These are phyloP conservation scores for Crithidia expoeki DNA, from an alignment of 208 protist genomes.

Conservation along the genomic window DNA sequence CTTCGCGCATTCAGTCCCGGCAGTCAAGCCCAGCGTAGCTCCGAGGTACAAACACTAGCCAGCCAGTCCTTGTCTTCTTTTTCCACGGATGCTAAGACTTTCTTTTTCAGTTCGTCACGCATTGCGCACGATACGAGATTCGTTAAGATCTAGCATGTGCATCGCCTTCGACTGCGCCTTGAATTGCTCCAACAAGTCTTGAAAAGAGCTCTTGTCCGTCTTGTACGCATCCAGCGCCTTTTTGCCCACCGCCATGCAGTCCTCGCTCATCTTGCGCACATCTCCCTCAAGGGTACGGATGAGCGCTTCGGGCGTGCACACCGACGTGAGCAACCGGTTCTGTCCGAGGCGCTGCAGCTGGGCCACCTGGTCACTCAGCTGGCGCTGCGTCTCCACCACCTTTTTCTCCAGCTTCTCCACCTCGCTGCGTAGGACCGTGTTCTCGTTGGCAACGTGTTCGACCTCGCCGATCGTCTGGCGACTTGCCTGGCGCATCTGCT, in stretches of 20 bases:
- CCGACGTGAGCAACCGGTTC: slow-evolving; percentile 52
- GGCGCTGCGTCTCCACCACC: slow-evolving; percentile 52
- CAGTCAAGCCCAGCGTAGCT: too few relatives aligned
- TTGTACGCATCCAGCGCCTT: slow-evolving; percentile 47
- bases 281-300: slow-evolving; percentile 68
- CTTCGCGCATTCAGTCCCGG: too few relatives aligned
- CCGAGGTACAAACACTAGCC: too few relatives aligned
- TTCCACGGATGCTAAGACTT: too few relatives aligned
- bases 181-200: slow-evolving; percentile 62
- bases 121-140: slow-evolving; percentile 46
- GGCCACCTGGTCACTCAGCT: slow-evolving; percentile 55
- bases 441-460: slow-evolving; percentile 61
- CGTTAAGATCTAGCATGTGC: slow-evolving; percentile 80
- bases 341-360: slow-evolving; percentile 46
- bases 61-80: too few relatives aligned
- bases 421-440: slow-evolving; percentile 46
- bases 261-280: slow-evolving; percentile 44
- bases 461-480: slow-evolving; percentile 61
- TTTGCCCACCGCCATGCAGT: slow-evolving; percentile 40
- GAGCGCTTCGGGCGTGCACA: slow-evolving; percentile 70
- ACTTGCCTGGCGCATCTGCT: slow-evolving; percentile 73
- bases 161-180: slow-evolving; percentile 55
- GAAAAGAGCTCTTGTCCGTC: slow-evolving; percentile 51
- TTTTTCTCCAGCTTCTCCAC: slow-evolving; percentile 56
- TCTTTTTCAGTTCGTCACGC: slow-evolving; percentile 11